phyloP scores from a whole-genome alignment of 768 basidiomycete species.

The Suillus brevipes region DNA sequence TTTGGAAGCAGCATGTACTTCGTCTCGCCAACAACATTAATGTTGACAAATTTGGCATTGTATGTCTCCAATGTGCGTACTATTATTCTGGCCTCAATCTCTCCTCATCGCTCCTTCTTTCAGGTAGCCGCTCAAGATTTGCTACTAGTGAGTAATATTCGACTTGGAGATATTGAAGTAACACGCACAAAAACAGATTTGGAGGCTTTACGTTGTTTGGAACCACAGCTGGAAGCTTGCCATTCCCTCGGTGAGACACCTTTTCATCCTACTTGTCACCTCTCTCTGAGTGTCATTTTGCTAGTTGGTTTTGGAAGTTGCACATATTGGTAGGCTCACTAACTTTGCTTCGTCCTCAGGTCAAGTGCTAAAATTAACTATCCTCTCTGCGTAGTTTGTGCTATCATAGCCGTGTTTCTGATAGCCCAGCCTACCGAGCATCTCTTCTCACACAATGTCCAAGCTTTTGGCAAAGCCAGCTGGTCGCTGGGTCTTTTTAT shows the following conservation, averaged over 20 bases:
- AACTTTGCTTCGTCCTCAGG: background rate
- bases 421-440: background rate
- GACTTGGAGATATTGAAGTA: background rate
- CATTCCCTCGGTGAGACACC: conserved; percentile 1
- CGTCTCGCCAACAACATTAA: background rate
- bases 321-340: conserved; percentile 1
- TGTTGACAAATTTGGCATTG: conserved; percentile 8
- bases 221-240: conserved; percentile 5
- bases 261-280: background rate
- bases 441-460: conserved; percentile 6
- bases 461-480: conserved; percentile 11
- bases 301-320: conserved; percentile 9
- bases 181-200: conserved; percentile 6
- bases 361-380: background rate
- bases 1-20: background rate
- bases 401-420: conserved; percentile 1
- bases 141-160: background rate
- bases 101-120: background rate
- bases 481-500: conserved; percentile 18
- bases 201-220: conserved; percentile 13
- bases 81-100: background rate
- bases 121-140: conserved; percentile 11
- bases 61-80: conserved; percentile 4
- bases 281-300: background rate
- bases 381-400: conserved; percentile 2